Evolutionary conservation across 2,329 filamentous ascomycete species (phyloP).

Genomic region (Colletotrichum lini): DNA sequence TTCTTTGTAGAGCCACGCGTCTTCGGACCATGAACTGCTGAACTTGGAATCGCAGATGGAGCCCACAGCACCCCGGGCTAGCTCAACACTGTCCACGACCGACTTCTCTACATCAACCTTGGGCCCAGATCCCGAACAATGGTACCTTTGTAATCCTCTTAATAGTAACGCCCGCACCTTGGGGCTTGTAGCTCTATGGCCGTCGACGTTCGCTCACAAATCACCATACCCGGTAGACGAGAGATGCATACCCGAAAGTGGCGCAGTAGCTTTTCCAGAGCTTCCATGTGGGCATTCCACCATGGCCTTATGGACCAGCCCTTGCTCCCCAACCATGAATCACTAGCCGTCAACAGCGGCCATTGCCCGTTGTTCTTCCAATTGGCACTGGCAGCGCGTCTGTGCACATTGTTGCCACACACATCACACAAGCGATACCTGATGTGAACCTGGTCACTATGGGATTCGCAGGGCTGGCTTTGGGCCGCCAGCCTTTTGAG

Average conservation of each 20-base stretch:
- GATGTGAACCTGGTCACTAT: conserved; percentile 1
- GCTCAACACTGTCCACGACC: not conserved
- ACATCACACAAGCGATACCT: not conserved
- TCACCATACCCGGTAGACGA: conserved; percentile 12
- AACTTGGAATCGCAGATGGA: not conserved
- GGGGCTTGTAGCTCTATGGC: conserved; percentile 8
- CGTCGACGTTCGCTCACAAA: conserved; percentile 19
- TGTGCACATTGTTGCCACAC: not conserved
- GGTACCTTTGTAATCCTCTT: conserved; percentile 7
- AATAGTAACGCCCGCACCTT: conserved; percentile 19
- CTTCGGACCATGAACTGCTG: not conserved
- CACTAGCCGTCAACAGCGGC: conserved; percentile 12
- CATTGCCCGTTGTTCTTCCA: conserved; percentile 33
- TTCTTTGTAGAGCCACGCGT: not conserved
- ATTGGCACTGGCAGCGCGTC: conserved; percentile 9
- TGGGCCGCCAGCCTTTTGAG: not conserved
- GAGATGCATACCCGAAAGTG: conserved; percentile 15
- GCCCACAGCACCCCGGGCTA: not conserved
- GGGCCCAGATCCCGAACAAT: conserved; percentile 1
- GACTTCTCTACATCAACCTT: not conserved
- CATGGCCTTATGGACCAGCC: conserved; percentile 2
- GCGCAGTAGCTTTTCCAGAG: conserved; percentile 21
- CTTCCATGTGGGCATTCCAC: conserved; percentile 28
- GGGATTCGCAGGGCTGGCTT: conserved; percentile 9
- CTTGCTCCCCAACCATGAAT: conserved; percentile 13